Evolutionary conservation across 1,284 basidiomycete species (phyloP), one percentile per base, ranked within the genome.

Genomic region (Butyriboletus appendiculatus): DNA sequence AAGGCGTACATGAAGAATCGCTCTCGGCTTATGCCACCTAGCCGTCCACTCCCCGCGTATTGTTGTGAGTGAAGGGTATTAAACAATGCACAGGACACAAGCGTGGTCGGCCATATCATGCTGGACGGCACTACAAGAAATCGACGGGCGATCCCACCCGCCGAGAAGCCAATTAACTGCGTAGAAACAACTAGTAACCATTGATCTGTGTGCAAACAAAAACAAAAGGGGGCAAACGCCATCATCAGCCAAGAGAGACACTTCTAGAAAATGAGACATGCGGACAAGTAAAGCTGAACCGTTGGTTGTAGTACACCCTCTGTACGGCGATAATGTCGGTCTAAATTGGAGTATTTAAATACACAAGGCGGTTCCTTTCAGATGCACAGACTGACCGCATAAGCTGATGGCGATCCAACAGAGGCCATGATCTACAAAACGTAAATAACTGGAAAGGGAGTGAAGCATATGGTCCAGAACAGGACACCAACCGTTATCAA

Each of bases 51-150:
- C 28, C 83, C 83, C 10, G 79, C 75, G 50, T 79, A 79, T 38
- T 70, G 64, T 49, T 84, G 79, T 4, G 80, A 80, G 58, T 83
- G 81, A 2, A 83, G 70, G 8, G 81, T 81, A 51, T 82, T 84
- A 61, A 84, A 79, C 47, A 84, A 69, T 0, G 81, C 80, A 48
- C 78, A 78, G 28, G 66, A 71, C 12, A 83, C 79, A 5, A 85
- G 71, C 48, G 77, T 79, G 32, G 72, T 69, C 0, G 82, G 82
- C 83, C 83, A 84, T 59, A 84, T 74, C 65, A 74, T 75, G 55
- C 64, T 72, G 0, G 66, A 57, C 2, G 79, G 78, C 28, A 64
- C 71, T 5, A 81, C 77, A 16, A 81, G 66, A 63, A 77, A 80
- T 24, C 73, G 70, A 14, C 78, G 71, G 15, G 60, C 59, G 9